These are phyloP conservation scores for Cyberlindnera mycetangii DNA, from an alignment of 805 yeast species.

Conservation along the genomic window DNA sequence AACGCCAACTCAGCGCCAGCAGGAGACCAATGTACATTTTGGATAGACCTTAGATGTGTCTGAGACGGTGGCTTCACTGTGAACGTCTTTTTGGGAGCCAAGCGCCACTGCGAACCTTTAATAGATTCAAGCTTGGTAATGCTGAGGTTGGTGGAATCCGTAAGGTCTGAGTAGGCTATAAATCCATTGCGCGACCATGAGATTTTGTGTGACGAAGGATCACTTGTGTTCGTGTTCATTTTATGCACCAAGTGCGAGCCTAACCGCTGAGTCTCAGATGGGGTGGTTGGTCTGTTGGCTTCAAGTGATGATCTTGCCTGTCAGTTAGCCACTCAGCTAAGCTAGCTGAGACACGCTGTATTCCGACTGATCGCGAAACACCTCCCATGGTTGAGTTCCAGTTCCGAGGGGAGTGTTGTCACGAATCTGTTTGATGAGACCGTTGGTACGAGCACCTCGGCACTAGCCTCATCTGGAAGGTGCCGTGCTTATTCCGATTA, in stretches of 20 bases:
- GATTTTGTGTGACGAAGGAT: conserved; percentile 10
- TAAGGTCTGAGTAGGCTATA: conserved; percentile 62
- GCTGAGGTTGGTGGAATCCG: conserved; percentile 33
- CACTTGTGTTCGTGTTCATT: neutral
- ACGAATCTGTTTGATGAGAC: too few relatives aligned
- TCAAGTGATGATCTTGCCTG: too few relatives aligned
- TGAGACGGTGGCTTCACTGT: conserved; percentile 26
- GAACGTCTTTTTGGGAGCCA: conserved; percentile 32
- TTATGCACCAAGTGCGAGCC: neutral
- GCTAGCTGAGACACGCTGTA: too few relatives aligned
- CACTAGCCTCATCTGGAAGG: neutral
- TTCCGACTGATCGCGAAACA: too few relatives aligned
- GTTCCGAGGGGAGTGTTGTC: too few relatives aligned
- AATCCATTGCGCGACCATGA: conserved; percentile 83
- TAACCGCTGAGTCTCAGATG: neutral
- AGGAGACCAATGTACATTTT: conserved; percentile 63
- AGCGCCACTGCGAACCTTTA: conserved; percentile 77
- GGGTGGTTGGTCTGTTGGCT: too few relatives aligned
- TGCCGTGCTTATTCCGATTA: neutral
- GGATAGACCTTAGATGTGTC: conserved; percentile 7
- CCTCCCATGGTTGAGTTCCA: too few relatives aligned
- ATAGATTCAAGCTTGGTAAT: conserved; percentile 46
- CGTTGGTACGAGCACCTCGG: neutral
- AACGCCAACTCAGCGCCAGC: conserved; percentile 80
- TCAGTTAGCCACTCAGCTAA: too few relatives aligned